Base-by-base conservation (phyloP, 1,284 basidiomycete genomes). In the Porogramme epimiltina region DNA sequence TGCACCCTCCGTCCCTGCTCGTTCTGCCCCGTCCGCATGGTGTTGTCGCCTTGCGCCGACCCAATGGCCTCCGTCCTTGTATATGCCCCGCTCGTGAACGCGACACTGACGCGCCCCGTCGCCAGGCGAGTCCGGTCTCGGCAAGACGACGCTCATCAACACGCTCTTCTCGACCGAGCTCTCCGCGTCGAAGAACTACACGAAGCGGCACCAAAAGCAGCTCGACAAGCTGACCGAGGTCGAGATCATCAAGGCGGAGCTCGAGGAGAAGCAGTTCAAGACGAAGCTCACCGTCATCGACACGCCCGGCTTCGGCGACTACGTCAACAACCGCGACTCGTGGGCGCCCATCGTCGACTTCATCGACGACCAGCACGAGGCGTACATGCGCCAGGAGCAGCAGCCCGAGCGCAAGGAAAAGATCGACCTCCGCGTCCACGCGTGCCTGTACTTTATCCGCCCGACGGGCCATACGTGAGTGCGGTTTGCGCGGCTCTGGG, bases 301-400 rank as follows among this genome's bases (percentile, higher is more conserved):
- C 74, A 98, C 95, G 20, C 96, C 96, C 54, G 96, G 96, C 18
- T 99, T 98, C 62, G 96, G 96, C 37, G 96, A 99, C 87, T 98
- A 98, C 68, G 95, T 99, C 76, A 98, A 99, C 88, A 99, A 99
- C 84, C 87, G 94, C 56, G 96, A 99, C 73, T 94, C 92, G 39
- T 99, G 96, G 96, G 81, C 86, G 19, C 96, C 97, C 51, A 98
- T 99, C 60, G 89, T 99, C 68, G 96, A 99, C 73, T 99, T 99
- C 72, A 94, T 99, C 66, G 97, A 99, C 71, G 97, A 99, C 79
- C 96, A 99, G 77, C 96, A 99, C 71, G 97, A 99, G 74, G 89
- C 91, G 26, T 99, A 96, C 76, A 98, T 99, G 96, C 85, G 96
- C 53, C 96, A 99, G 75, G 96, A 99, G 75, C 97, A 99, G 75